Evolutionary conservation across 306 rosid genomes (phyloP), one percentile per base, ranked within the genome.

Genomic region (Trifolium subterraneum): DNA sequence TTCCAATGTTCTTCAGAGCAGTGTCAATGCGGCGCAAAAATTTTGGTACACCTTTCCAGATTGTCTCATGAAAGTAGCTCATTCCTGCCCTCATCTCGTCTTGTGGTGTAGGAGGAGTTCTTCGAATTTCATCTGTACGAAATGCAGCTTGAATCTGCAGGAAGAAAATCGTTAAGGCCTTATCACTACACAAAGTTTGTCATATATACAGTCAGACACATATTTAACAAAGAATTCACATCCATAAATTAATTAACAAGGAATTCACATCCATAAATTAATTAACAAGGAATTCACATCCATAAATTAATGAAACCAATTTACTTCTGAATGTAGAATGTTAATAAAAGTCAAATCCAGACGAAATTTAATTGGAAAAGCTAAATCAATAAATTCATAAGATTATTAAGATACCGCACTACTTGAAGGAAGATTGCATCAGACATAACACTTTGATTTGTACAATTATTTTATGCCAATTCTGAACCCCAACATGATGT

Each of bases 21-120:
- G 99, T 95, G 88, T 95, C 99, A 63, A 95, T 91, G 35, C 99
- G 88, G 41, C 98, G 97, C 74, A 95, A 82, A 89, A 95, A 95
- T 83, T 92, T 89, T 0, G 98, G 98, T 47, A 95, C 97, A 48
- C 99, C 99, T 82, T 90, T 95, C 98, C 99, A 95, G 33, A 95
- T 90, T 27, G 99, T 92, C 88, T 95, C 98, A 47, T 95, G 99
- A 69, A 95, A 95, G 90, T 95, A 95, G 90, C 99, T 95, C 99
- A 95, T 92, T 80, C 99, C 99, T 29, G 96, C 99, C 75, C 99
- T 88, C 99, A 92, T 95, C 85, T 95, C 99, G 68, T 95, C 99
- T 81, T 95, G 99, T 62, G 99, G 99, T 44, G 99, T 92, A 39
- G 99, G 99, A 76, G 96, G 88, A 72, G 90, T 90, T 87, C 99